Conservation (phyloP, 768 basidiomycete genomes). For the Russula dissimulans region DNA sequence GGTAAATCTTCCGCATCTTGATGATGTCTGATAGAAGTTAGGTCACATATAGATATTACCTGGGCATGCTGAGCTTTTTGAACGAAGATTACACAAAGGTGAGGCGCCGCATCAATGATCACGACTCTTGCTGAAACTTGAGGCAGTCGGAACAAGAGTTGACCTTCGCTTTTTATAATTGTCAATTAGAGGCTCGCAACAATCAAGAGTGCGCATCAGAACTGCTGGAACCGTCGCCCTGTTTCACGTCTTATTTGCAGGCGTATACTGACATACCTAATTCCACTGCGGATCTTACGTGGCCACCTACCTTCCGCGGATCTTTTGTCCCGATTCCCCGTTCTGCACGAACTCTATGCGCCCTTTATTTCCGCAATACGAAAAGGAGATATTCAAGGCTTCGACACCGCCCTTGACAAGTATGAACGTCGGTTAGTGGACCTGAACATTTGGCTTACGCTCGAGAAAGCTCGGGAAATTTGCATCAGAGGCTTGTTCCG, state of each 20-base stretch:
- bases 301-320: conserved; percentile 75
- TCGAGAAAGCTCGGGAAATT: conserved; percentile 83
- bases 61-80: conserved; percentile 90
- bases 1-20: conserved; percentile 14
- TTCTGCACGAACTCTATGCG: conserved; percentile 59
- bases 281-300: conserved; percentile 80
- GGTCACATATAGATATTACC: conserved; percentile 92
- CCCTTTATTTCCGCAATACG: conserved; percentile 80
- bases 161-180: conserved; percentile 78
- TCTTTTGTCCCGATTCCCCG: conserved; percentile 65
- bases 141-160: conserved; percentile 79
- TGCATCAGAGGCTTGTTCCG: conserved; percentile 79
- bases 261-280: conserved; percentile 82
- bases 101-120: conserved; percentile 41
- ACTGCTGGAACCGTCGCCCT: not conserved
- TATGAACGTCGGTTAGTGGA: conserved; percentile 72
- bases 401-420: conserved; percentile 66
- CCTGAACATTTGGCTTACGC: conserved; percentile 74
- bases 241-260: conserved; percentile 33
- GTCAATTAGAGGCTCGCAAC: conserved; percentile 53
- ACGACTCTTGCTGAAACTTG: not conserved
- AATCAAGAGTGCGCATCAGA: conserved; percentile 68
- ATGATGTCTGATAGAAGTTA: conserved; percentile 28
- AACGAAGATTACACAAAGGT: conserved; percentile 88
- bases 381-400: conserved; percentile 66